Evolutionary conservation across 73 alveolate species (phyloP), one percentile per base, ranked within the genome.

Genomic region (Symbiodinium pilosum): DNA sequence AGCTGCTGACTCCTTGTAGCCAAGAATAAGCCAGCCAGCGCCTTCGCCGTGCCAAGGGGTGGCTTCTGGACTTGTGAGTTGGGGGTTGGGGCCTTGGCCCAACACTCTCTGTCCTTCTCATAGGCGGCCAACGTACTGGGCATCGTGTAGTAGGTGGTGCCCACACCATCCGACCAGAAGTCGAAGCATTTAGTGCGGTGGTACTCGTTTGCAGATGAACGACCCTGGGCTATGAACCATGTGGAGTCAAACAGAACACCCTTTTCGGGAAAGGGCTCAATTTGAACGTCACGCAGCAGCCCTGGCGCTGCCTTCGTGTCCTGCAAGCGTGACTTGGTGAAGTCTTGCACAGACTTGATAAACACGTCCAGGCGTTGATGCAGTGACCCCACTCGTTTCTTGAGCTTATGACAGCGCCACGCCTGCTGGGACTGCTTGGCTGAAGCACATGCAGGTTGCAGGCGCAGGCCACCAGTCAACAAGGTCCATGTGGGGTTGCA

Each of bases 381-480:
- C 47, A 32, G 14, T 11, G 38, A 38, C 32, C 51, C 20, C 30
- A 44, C 28, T 12, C 2, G 36, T 32, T 28, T 0, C 51, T 85
- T 85, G 39, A 85, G 77, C 39, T 85, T 85, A 44, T 44, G 93
- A n/a, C 93, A 77, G 73, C 32, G 93, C 93, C 93, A 85, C 2
- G 93, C 47, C 51, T 44, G 52, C 36, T 85, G 93, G 30, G 93
- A 59, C 77, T 85, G 93, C 11, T 43, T 30, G 43, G 77, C 93
- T 24, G 93, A 85, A 43, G 93, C 93, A 11, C 51, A 43, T 0
- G 47, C 93, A 7, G 93, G 93, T 30, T 44, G 93, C 43, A 84
- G 44, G 77, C 93, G 73, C 9, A 43, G 38, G 26, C 93, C 93
- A 84, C 92, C 92, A 84, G 32, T 84, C 92, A 6, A 73, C 92